phyloP scores from a whole-genome alignment of 306 rosid species.

The Malus fusca region DNA sequence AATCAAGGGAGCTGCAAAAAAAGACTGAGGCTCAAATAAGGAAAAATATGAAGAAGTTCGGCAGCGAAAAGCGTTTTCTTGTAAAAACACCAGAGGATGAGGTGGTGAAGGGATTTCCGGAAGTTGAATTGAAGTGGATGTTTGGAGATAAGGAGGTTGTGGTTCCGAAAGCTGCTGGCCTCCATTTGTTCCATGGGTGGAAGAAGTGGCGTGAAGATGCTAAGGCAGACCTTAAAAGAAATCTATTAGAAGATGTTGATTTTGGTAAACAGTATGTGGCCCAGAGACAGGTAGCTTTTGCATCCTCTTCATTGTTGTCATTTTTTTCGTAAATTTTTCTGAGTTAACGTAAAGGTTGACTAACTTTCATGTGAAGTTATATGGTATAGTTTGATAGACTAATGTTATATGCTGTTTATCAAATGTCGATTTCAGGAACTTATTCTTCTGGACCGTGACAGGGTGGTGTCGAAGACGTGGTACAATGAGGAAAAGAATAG shows the following conservation, averaged over 20 bases:
- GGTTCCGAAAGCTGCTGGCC: conserved; percentile 70
- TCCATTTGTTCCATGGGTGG: conserved; percentile 86
- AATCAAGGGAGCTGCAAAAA: conserved; percentile 68
- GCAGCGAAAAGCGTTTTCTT: conserved; percentile 54
- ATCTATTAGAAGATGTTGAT: conserved; percentile 52
- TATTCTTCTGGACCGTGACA: conserved; percentile 79
- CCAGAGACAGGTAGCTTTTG: conserved; percentile 55
- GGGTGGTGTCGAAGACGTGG: conserved; percentile 85
- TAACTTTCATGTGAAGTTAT: conserved; percentile 1
- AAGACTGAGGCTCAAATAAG: conserved; percentile 52
- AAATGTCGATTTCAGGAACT: conserved; percentile 50
- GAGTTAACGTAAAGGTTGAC: background rate
- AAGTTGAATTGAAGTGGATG: conserved; percentile 79
- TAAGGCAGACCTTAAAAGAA: conserved; percentile 63
- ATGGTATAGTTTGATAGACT: conserved; percentile 12
- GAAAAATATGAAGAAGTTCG: conserved; percentile 58
- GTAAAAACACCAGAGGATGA: conserved; percentile 63
- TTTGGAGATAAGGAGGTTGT: conserved; percentile 80
- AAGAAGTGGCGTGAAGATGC: conserved; percentile 87
- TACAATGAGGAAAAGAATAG: conserved; percentile 68
- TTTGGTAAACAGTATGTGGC: conserved; percentile 66
- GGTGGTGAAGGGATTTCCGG: conserved; percentile 82
- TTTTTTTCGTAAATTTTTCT: background rate
- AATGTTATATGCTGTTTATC: conserved; percentile 3
- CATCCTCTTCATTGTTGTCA: background rate